Conservation (phyloP, 345 rosid species). For the Citrus inodora region DNA sequence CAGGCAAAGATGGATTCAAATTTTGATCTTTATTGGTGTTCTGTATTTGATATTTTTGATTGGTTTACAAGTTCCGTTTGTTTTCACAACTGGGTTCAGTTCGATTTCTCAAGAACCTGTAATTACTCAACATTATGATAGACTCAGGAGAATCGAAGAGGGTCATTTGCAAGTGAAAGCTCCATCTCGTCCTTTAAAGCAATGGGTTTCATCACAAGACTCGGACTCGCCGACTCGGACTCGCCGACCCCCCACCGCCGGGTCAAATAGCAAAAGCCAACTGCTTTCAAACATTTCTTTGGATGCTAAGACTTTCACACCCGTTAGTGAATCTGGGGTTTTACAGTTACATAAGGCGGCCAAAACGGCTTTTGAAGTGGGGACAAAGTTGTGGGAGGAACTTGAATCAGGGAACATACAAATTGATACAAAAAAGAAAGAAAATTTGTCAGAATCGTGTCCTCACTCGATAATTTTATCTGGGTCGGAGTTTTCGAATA, state of each 20-base stretch:
- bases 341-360: constrained; percentile 79
- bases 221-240: constrained; percentile 30
- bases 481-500: constrained; percentile 51
- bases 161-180: constrained; percentile 35
- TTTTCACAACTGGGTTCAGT: constrained; percentile 49
- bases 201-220: constrained; percentile 39
- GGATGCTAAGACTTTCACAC: constrained; percentile 50
- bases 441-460: constrained; percentile 50
- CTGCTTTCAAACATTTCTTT: constrained; percentile 58
- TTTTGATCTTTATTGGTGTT: constrained; percentile 48
- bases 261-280: not conserved
- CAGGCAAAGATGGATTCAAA: constrained; percentile 68
- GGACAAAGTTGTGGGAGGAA: constrained; percentile 68
- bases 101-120: constrained; percentile 48
- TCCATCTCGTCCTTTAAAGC: constrained; percentile 55
- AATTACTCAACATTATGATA: constrained; percentile 27
- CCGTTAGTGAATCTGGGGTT: constrained; percentile 51
- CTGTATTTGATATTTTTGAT: constrained; percentile 52
- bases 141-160: constrained; percentile 50
- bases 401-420: constrained; percentile 44
- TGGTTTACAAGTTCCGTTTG: constrained; percentile 75
- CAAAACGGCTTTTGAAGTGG: constrained; percentile 67
- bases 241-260: constrained; percentile 15
- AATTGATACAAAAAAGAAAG: not conserved
- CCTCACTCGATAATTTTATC: constrained; percentile 59